A percentile compares a stretch with the other conserved stretches of the same genome.
These are phyloP conservation scores for Colletotrichum horii DNA, from an alignment of 2,329 filamentous ascomycete species.

Conservation along the genomic window DNA sequence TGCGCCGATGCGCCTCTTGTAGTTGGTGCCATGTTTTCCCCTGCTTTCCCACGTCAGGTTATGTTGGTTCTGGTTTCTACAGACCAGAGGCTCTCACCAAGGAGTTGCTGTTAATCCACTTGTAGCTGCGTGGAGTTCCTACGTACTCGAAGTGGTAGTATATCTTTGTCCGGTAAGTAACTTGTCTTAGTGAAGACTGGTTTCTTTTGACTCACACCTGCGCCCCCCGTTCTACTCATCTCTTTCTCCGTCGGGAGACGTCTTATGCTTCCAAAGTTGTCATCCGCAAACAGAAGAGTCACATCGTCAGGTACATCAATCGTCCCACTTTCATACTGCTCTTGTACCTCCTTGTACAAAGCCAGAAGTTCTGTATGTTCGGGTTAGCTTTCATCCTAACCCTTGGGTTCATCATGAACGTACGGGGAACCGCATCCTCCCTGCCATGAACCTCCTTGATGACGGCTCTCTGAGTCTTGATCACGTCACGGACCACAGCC, in stretches of 20 bases:
- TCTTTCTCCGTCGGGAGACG: conserved; percentile 61
- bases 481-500: conserved; percentile 56
- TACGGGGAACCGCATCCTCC: conserved; percentile 45
- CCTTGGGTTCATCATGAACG: conserved; percentile 20
- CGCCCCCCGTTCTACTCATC: conserved; percentile 56
- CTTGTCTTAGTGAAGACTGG: conserved; percentile 8
- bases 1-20: conserved; percentile 52
- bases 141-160: conserved; percentile 68
- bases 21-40: conserved; percentile 55
- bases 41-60: conserved; percentile 14
- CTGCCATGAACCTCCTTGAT: conserved; percentile 55
- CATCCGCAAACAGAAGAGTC: conserved; percentile 66
- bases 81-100: conserved; percentile 37
- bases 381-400: neutral
- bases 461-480: conserved; percentile 59
- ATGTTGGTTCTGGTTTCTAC: neutral
- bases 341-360: conserved; percentile 70
- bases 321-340: conserved; percentile 62
- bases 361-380: conserved; percentile 59
- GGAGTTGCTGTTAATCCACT: conserved; percentile 68
- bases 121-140: conserved; percentile 63
- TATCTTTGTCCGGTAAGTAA: conserved; percentile 26
- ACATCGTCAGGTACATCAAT: conserved; percentile 65
- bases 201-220: conserved; percentile 47
- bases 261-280: conserved; percentile 66